Base-by-base conservation (phyloP, 805 yeast species). In the Ogataea salicorniae region DNA sequence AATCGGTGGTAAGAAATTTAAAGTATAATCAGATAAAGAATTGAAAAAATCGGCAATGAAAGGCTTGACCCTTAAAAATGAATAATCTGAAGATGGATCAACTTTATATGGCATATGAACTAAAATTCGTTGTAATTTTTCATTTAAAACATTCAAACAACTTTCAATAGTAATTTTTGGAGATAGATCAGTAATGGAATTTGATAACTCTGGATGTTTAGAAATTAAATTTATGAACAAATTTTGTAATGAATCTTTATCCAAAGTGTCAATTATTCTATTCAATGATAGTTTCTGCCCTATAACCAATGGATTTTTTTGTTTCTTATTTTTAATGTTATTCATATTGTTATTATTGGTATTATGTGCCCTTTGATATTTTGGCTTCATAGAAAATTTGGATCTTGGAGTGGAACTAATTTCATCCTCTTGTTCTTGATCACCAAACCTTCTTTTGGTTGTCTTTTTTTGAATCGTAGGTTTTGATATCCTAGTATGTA, bases 1-100 rank as follows among this genome's bases (percentile, higher is more conserved):
- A 44, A 77, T 73, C 2, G 92, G 92, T 18, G 94, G 90, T 50
- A 88, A 68, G 56, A 83, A 84, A 56, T 77, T 79, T 48, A 84
- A 70, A 5, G 87, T 81, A 61, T 83, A 87, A 63, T 88, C 96
- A 16, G 86, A 79, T 46, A 89, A 69, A 20, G 87, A 80, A 51
- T 74, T 72, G 50, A 86, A 75, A 55, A 88, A 87, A 55, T 85
- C 94, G 49, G 77, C 77, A 51, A 87, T 75, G 48, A 71, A 66
- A 6, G 84, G 78, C 58, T 85, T 81, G 35, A 89, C 86, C 47
- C 96, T 73, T 48, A 85, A 66, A 62, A 80, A 88, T 5, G 91
- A 80, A 60, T 88, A 88, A 63, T 88, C 96, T 41, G 85, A 79
- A 35, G 76, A 72, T 9, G 75, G 72, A 56, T 86, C 90, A 52